phyloP scores from a whole-genome alignment of 2,329 filamentous ascomycete species.

The Nothopassalora personata region DNA sequence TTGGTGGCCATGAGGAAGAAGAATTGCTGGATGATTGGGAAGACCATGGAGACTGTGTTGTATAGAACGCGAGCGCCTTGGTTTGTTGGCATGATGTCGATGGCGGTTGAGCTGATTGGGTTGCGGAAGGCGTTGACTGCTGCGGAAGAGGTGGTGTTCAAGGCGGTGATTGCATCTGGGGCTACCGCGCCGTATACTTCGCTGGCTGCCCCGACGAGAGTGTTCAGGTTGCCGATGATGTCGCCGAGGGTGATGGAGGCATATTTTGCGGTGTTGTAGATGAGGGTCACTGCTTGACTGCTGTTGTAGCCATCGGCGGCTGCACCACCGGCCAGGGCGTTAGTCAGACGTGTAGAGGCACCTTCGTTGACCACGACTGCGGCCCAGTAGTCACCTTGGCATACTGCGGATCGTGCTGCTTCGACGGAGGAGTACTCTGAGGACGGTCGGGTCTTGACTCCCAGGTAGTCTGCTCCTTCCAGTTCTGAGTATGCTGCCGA shows the following conservation, averaged over 20 bases:
- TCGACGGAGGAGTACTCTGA: constrained; percentile 15
- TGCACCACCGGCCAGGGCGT: constrained; percentile 34
- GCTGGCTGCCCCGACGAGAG: not conserved
- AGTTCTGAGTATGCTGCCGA: constrained; percentile 22
- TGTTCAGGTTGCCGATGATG: constrained; percentile 18
- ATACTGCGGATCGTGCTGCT: constrained; percentile 26
- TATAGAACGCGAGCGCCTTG: constrained; percentile 34
- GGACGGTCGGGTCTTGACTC: not conserved
- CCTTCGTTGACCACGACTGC: constrained; percentile 28
- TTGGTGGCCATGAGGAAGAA: constrained; percentile 46
- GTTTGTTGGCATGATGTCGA: constrained; percentile 39
- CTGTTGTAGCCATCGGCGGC: constrained; percentile 35
- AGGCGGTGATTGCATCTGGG: not conserved
- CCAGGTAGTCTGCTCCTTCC: constrained; percentile 21
- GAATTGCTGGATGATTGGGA: constrained; percentile 46
- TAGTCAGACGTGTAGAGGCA: constrained; percentile 36
- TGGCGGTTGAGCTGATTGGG: constrained; percentile 34
- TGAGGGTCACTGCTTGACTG: constrained; percentile 34
- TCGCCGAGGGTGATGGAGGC: constrained; percentile 34
- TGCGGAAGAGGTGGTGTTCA: not conserved
- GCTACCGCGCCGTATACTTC: not conserved
- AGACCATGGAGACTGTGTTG: constrained; percentile 43
- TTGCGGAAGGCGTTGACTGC: not conserved
- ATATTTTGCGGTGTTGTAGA: constrained; percentile 46
- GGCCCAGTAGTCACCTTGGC: constrained; percentile 29